Evolutionary conservation across 345 rosid species (phyloP).

Genomic region (Gossypium ekmanianum): DNA sequence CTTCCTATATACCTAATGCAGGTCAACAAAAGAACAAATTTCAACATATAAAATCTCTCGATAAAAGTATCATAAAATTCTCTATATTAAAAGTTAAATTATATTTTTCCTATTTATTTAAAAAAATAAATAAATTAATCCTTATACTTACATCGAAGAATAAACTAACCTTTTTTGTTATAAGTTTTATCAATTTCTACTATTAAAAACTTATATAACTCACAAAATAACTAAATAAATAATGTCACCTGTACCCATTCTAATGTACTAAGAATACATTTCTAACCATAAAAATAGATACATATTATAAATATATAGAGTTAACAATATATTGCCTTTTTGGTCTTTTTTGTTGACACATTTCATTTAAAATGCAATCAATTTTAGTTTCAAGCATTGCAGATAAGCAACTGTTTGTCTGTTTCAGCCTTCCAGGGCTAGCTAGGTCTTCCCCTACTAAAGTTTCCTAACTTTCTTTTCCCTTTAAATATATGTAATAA

Average conservation of each 20-base stretch:
- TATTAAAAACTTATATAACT: fast-evolving
- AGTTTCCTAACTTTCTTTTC: no score
- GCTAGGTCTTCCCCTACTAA: neutral
- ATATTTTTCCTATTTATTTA: no score
- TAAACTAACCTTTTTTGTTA: fast-evolving
- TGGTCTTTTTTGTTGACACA: neutral
- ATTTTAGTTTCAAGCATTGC: neutral
- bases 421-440: slow-evolving; percentile 2
- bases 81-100: no score
- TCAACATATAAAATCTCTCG: no score
- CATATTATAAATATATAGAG: no score
- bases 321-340: no score
- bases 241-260: no score
- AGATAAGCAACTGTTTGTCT: neutral
- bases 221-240: fast-evolving
- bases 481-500: no score
- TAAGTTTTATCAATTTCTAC: fast-evolving
- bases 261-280: no score
- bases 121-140: no score
- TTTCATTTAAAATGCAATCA: neutral
- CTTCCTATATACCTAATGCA: slow-evolving; percentile 30
- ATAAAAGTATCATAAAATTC: no score
- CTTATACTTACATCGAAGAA: fast-evolving
- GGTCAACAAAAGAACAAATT: neutral
- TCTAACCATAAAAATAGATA: no score